Base-by-base conservation (phyloP, 495 filamentous ascomycete genomes). In the Tuber melanosporum region DNA sequence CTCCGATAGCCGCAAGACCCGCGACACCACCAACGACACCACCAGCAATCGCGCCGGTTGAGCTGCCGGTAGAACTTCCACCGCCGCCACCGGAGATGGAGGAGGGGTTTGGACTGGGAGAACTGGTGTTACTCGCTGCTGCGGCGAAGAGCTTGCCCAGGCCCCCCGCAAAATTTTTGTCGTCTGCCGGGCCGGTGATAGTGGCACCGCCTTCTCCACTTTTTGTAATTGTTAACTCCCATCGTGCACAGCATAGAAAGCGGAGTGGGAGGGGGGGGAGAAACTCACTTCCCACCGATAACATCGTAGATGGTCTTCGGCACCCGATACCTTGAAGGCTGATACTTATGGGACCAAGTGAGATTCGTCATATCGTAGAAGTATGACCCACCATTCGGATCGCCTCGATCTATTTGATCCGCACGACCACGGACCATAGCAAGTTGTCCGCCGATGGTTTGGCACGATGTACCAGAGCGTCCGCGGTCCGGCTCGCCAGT, bases 21-120 rank as follows among this genome's bases (percentile, higher is more conserved):
- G 62, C 75, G 20, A 83, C 14, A 14, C 82, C 82, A 1, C 82
- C 82, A n/a, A 84, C 75, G 36, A 84, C 75, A 17, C 82, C 82
- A 9, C 82, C 82, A 12, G 74, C 82, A 15, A 83, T 80, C 32
- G 82, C 77, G 9, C 82, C 82, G 9, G 77, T 80, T 36, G 57
- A 6, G 41, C 73, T 80, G 32, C 32, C 32, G 32, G 32, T 32
- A 10, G 79, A 74, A 22, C 74, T 43, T 10, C 46, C 36, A 45
- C 10, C 52, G 74, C 73, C n/a, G 52, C 12, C 52, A 73, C 6
- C 8, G 9, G 26, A 2, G 41, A 0, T 45, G 26, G 17, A 2
- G 22, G 10, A 20, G 69, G 39, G 26, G 72, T 32, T 9, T 8
- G 26, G n/a, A 57, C 9, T 32, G 20, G 36, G 36, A 14, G 42